A percentile compares a stretch with the other conserved stretches of the same genome.
Evolutionary conservation across 305 asterid species (phyloP).

Genomic region (Fraxinus velutina): DNA sequence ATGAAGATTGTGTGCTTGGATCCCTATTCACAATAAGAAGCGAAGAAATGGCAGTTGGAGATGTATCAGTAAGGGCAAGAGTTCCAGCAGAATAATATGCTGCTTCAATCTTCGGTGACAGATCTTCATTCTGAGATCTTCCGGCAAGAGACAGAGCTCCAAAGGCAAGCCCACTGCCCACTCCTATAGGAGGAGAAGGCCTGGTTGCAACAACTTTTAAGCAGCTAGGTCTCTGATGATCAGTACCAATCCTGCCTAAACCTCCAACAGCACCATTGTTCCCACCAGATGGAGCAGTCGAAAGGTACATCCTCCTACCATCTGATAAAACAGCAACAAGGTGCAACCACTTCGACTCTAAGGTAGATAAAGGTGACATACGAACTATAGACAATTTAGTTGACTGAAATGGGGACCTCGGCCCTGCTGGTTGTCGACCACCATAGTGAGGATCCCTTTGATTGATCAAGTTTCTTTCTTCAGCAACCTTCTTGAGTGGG

Average conservation of each 20-base stretch:
- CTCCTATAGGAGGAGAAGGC: slow-evolving; percentile 95
- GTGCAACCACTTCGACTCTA: slow-evolving; percentile 95
- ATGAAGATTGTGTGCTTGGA: slow-evolving; percentile 62
- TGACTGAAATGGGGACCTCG: slow-evolving; percentile 58
- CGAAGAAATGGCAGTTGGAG: slow-evolving; percentile 76
- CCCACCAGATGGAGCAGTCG: slow-evolving; percentile 81
- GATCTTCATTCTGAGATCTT: slow-evolving; percentile 83
- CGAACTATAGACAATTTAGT: slow-evolving; percentile 70
- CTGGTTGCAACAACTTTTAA: slow-evolving; percentile 92
- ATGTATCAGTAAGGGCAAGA: slow-evolving; percentile 84
- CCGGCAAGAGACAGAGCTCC: slow-evolving; percentile 78
- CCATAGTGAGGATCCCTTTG: slow-evolving; percentile 74
- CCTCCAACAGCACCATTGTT: slow-evolving; percentile 61
- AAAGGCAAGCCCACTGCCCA: slow-evolving; percentile 73
- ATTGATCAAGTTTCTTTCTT: slow-evolving; percentile 82
- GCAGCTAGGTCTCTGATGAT: slow-evolving; percentile 66
- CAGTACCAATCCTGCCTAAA: slow-evolving; percentile 55
- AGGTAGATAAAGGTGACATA: slow-evolving; percentile 77
- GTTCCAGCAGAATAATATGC: slow-evolving; percentile 78
- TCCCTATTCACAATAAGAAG: slow-evolving; percentile 83
- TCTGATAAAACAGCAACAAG: slow-evolving; percentile 89
- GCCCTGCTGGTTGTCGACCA: slow-evolving; percentile 73
- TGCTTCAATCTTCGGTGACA: slow-evolving; percentile 82
- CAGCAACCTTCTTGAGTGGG: slow-evolving; percentile 84
- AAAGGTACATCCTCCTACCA: slow-evolving; percentile 94